Percentiles rank a stretch among this genome's conserved stretches.
These are phyloP conservation scores for Candida suzukii DNA, from an alignment of 805 yeast genomes.

Conservation along the genomic window DNA sequence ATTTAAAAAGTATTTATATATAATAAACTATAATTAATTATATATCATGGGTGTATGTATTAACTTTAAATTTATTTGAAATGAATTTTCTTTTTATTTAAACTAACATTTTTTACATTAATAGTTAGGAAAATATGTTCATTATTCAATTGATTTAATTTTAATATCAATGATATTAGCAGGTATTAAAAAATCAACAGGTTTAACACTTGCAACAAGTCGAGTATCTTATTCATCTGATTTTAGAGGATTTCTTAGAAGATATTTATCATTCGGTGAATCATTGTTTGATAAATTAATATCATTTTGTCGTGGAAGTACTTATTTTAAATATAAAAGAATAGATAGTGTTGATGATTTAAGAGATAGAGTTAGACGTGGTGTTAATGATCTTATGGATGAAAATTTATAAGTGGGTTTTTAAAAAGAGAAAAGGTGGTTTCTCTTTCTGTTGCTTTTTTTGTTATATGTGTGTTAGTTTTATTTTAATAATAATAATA, in stretches of 20 bases:
- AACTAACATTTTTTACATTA: background rate
- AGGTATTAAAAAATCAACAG: slow-evolving; percentile 79
- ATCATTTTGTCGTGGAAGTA: slow-evolving; percentile 36
- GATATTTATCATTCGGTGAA: slow-evolving; percentile 57
- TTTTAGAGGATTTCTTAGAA: slow-evolving; percentile 33
- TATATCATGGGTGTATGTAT: slow-evolving; percentile 1
- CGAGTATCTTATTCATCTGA: slow-evolving; percentile 38
- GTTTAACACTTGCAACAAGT: slow-evolving; percentile 38
- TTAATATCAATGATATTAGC: slow-evolving; percentile 78
- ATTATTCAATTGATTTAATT: slow-evolving; percentile 70
- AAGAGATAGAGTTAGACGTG: slow-evolving; percentile 20
- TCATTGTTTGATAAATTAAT: slow-evolving; percentile 44
- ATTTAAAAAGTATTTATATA: too few species aligned
- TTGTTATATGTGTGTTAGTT: too few species aligned
- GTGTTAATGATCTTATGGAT: slow-evolving; percentile 22
- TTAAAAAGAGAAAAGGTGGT: background rate
- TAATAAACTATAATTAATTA: too few species aligned
- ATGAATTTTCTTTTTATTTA: background rate
- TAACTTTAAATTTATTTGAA: background rate
- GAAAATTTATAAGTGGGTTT: too few species aligned
- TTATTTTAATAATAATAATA: too few species aligned
- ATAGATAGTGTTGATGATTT: slow-evolving; percentile 21
- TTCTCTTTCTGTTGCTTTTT: too few species aligned
- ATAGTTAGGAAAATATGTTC: slow-evolving; percentile 57
- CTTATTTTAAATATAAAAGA: slow-evolving; percentile 41